Base-by-base conservation (phyloP, 805 yeast genomes). In the Hemisphaericaspora nanyangensis region DNA sequence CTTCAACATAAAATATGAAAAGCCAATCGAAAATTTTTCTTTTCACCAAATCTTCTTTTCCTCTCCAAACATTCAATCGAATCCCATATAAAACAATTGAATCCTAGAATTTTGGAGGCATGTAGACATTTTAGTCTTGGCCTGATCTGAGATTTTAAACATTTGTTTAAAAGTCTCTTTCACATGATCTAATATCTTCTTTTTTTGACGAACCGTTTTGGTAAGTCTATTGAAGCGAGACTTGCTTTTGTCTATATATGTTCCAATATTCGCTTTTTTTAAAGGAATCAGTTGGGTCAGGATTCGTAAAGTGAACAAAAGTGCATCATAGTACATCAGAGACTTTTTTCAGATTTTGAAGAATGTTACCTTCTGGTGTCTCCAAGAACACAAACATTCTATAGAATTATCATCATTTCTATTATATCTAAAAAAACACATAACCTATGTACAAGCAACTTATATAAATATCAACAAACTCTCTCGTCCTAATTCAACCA, bases 281-380 rank as follows among this genome's bases (percentile, higher is more conserved):
- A 24, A 19, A 17, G 19, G 20, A 22, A 22, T 33, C 38, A 26
- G 28, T 26, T 22, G 13, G 10, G 17, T 15, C 18, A 35, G 24
- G 17, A 34, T 45, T 45, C 41, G 42, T 37, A 32, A 29, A 48
- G 28, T 43, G 42, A 54, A 55, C 38, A 38, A 40, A 40, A 45
- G 74, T 68, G 72, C 66, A 65, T 65, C 74, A 68, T 68, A 67
- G 74, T 68, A 66, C 74, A 65, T 68, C 72, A 56, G 55, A 57
- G 63, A 55, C 43, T 39, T 44, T 39, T 12, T 29, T 24, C 35
- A 22, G 16, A 7, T 6, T 40, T 31, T 29, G 24, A 45, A 41
- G 43, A 41, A 38, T 43, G 35, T 54, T 43, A 52, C 65, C 63
- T 60, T 55, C 62, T 60, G 72, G 73, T 65, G 74, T 68, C 74